Conservation (phyloP, 371 early-diverging fungal species). For the Rhizopus microsporus region DNA sequence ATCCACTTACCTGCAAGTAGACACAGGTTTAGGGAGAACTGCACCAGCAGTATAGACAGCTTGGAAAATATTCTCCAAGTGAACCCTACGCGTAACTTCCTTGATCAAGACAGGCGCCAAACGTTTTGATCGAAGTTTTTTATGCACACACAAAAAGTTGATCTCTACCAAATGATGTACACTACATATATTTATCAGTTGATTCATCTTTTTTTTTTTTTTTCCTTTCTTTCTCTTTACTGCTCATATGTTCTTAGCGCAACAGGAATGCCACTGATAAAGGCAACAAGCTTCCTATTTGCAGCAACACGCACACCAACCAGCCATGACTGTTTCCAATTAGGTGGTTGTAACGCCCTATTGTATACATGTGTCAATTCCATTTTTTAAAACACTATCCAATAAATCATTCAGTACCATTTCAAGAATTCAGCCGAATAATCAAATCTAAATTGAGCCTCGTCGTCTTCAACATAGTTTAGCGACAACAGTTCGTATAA, state of each 20-base stretch:
- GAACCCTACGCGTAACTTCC: slow-evolving; percentile 95
- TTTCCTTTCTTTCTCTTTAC: slow-evolving; percentile 47
- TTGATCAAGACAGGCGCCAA: slow-evolving; percentile 98
- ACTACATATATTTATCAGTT: slow-evolving; percentile 21
- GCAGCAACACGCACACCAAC: slow-evolving; percentile 89
- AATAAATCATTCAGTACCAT: slow-evolving; percentile 60
- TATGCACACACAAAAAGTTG: slow-evolving; percentile 98
- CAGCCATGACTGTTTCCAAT: slow-evolving; percentile 86
- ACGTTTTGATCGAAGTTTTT: slow-evolving; percentile 92
- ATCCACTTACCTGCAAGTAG: slow-evolving; percentile 66
- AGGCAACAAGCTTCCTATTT: slow-evolving; percentile 88
- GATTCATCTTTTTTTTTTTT: background rate
- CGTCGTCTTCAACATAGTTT: slow-evolving; percentile 97
- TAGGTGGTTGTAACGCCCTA: slow-evolving; percentile 93
- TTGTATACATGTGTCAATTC: background rate
- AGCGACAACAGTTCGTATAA: slow-evolving; percentile 82
- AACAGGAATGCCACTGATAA: slow-evolving; percentile 92
- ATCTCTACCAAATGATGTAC: slow-evolving; percentile 85
- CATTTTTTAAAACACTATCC: background rate
- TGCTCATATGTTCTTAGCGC: slow-evolving; percentile 68
- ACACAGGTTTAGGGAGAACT: slow-evolving; percentile 88
- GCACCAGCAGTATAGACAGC: slow-evolving; percentile 98
- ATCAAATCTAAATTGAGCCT: slow-evolving; percentile 94
- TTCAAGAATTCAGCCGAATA: slow-evolving; percentile 89
- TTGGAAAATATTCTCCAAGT: slow-evolving; percentile 94